A percentile compares a stretch with the other conserved stretches of the same genome.
These are phyloP conservation scores for Phaffomyces antillensis DNA, from an alignment of 805 yeast genomes.

Conservation along the genomic window DNA sequence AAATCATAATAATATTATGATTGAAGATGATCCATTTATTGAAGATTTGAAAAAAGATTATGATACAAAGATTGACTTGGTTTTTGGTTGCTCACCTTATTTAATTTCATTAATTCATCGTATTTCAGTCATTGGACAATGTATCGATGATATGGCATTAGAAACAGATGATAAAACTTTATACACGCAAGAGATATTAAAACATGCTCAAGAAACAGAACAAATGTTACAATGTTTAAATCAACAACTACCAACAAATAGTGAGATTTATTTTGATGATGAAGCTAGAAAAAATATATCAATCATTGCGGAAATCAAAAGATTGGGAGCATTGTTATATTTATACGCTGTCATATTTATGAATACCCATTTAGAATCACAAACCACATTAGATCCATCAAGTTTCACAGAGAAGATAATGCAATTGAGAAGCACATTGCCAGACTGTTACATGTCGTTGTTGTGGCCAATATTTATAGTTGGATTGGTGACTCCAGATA, in stretches of 20 bases:
- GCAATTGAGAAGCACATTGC: constrained; percentile 19
- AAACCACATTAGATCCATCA: constrained; percentile 13
- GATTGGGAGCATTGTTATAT: constrained; percentile 29
- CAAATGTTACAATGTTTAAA: constrained; percentile 19
- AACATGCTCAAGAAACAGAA: constrained; percentile 25
- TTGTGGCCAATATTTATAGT: constrained; percentile 36
- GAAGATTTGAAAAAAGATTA: constrained; percentile 27
- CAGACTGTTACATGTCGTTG: constrained; percentile 29
- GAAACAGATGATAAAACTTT: constrained; percentile 15
- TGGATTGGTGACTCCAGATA: constrained; percentile 27
- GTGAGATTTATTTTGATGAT: constrained; percentile 14
- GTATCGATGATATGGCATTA: constrained; percentile 28
- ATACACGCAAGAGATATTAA: constrained; percentile 17
- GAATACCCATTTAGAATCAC: constrained; percentile 8
- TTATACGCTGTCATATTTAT: constrained; percentile 30
- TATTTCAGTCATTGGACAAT: constrained; percentile 30
- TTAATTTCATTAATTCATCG: constrained; percentile 30
- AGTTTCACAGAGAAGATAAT: constrained; percentile 20
- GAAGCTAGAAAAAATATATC: constrained; percentile 17
- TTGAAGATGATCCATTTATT: constrained; percentile 26
- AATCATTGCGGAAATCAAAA: constrained; percentile 32
- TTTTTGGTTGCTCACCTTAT: constrained; percentile 35
- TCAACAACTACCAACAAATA: constrained; percentile 20
- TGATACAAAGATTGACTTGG: constrained; percentile 31
- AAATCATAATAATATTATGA: constrained; percentile 9